phyloP scores from a whole-genome alignment of 306 rosid genomes.

The Begonia loranthoides region DNA sequence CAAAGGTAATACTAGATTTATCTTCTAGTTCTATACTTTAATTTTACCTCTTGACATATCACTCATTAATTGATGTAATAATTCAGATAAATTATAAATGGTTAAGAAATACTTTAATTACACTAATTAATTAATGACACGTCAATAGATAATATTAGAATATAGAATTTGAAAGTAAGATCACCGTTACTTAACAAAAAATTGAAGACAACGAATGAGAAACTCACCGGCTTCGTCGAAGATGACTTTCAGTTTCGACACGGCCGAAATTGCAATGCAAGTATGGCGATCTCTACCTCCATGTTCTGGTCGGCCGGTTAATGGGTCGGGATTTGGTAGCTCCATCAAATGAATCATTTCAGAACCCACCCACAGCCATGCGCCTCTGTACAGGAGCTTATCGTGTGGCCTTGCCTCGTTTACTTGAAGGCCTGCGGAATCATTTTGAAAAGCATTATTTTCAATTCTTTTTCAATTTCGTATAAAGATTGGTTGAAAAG shows the following conservation, averaged over 20 bases:
- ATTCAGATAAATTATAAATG: no score
- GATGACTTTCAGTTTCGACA: slow-evolving; percentile 66
- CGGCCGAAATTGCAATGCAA: slow-evolving; percentile 65
- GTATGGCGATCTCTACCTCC: slow-evolving; percentile 94
- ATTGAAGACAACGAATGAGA: not conserved
- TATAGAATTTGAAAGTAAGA: no score
- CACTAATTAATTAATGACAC: no score
- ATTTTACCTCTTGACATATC: no score
- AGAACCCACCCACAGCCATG: slow-evolving; percentile 98
- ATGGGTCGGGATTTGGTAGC: slow-evolving; percentile 93
- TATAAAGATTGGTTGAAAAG: not conserved
- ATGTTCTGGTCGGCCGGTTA: slow-evolving; percentile 74
- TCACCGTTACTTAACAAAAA: no score
- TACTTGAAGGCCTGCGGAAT: slow-evolving; percentile 53
- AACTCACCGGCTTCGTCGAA: slow-evolving; percentile 64
- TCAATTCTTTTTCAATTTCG: not conserved
- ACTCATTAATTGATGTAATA: no score
- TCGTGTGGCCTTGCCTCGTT: slow-evolving; percentile 95
- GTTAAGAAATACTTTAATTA: no score
- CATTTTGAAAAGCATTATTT: not conserved
- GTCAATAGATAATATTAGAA: no score
- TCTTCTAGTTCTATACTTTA: no score
- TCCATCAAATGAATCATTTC: slow-evolving; percentile 98
- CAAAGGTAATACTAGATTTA: no score
- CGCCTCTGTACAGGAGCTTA: slow-evolving; percentile 92